Evolutionary conservation across 1,284 basidiomycete species (phyloP).

Genomic region (Microbotryum scabiosae): DNA sequence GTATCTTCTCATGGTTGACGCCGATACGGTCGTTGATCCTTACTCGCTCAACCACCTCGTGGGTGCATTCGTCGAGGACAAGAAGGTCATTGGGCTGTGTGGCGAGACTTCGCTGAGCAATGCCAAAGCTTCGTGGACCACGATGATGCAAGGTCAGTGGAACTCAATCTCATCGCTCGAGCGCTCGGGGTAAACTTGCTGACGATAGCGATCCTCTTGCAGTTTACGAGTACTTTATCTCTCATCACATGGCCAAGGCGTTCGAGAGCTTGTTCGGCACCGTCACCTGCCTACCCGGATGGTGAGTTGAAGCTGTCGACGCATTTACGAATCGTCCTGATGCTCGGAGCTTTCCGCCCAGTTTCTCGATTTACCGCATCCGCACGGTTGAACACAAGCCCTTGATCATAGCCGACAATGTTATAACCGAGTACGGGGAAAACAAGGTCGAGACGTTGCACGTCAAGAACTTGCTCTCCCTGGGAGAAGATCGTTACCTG

Average conservation of each 20-base stretch:
- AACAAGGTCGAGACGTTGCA: slow-evolving; percentile 94
- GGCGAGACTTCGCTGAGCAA: slow-evolving; percentile 93
- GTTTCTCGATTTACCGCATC: slow-evolving; percentile 90
- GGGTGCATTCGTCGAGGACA: slow-evolving; percentile 29
- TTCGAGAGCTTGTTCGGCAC: slow-evolving; percentile 96
- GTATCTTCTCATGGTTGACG: slow-evolving; percentile 92
- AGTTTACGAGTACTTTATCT: slow-evolving; percentile 98
- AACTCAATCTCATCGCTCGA: slow-evolving; percentile 37
- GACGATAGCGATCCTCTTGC: slow-evolving; percentile 32
- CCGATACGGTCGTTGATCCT: slow-evolving; percentile 60
- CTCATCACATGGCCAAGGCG: slow-evolving; percentile 93
- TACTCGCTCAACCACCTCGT: slow-evolving; percentile 29
- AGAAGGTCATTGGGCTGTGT: slow-evolving; percentile 78
- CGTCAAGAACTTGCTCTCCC: slow-evolving; percentile 91
- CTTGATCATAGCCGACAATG: slow-evolving; percentile 58
- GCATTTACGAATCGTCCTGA: not conserved
- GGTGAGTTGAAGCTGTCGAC: slow-evolving; percentile 20
- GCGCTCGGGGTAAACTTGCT: not conserved
- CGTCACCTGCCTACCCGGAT: slow-evolving; percentile 88
- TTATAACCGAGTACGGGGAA: slow-evolving; percentile 89
- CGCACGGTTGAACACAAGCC: slow-evolving; percentile 73
- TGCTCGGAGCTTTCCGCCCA: slow-evolving; percentile 44
- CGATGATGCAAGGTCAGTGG: slow-evolving; percentile 83
- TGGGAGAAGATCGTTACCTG: slow-evolving; percentile 97
- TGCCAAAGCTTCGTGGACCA: slow-evolving; percentile 82